Conservation (phyloP, 371 early-diverging fungal species). For the Rhizomucor pusillus region DNA sequence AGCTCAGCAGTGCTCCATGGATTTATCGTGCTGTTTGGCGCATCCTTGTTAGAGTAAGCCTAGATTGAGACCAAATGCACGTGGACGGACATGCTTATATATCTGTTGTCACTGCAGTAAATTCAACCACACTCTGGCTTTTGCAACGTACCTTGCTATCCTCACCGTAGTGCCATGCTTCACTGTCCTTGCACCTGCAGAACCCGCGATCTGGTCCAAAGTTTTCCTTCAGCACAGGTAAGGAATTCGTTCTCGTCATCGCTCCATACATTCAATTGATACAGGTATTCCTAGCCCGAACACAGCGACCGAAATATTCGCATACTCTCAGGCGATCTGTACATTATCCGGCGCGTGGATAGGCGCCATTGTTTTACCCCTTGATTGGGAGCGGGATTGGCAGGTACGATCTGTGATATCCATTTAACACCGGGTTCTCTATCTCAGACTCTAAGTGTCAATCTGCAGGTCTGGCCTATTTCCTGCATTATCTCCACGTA, state of each 20-base stretch:
- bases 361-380: constrained; percentile 47
- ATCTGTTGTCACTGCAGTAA: constrained; percentile 13
- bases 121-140: constrained; percentile 34
- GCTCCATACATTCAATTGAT: neutral
- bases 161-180: constrained; percentile 36
- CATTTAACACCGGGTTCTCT: neutral
- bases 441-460: too few species aligned
- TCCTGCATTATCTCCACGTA: constrained; percentile 48
- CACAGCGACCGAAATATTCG: constrained; percentile 39
- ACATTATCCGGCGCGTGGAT: constrained; percentile 50
- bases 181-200: constrained; percentile 16
- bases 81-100: neutral
- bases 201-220: constrained; percentile 26
- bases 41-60: constrained; percentile 37
- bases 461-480: constrained; percentile 38
- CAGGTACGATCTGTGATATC: constrained; percentile 20
- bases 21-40: constrained; percentile 42
- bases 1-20: constrained; percentile 27
- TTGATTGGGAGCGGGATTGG: constrained; percentile 55
- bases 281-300: constrained; percentile 24
- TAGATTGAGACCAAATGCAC: neutral
- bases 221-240: constrained; percentile 46
- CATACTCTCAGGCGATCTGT: constrained; percentile 42
- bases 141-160: constrained; percentile 40
- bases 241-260: neutral